Base-by-base conservation (phyloP, 208 protist species). In the Blastocrithidia nonstop region DNA sequence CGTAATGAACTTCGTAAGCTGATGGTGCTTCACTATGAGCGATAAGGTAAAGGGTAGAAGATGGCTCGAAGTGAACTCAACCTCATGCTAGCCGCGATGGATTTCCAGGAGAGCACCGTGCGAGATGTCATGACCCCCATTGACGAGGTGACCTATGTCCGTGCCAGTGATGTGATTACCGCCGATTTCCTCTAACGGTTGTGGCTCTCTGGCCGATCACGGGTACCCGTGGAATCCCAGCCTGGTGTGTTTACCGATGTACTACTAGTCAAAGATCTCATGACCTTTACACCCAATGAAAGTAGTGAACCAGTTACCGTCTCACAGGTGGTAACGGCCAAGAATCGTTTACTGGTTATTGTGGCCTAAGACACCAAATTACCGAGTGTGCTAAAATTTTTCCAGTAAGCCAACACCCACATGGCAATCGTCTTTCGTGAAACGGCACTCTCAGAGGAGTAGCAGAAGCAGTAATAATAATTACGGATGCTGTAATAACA, bases 71-170 rank as follows among this genome's bases (percentile, higher is more conserved):
- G 79, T 9, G 83, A 93, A 58, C 45, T 93, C 53, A 65, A 79
- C 9, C 68, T 93, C 19, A 61, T 93, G 38, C 67, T 93, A 9
- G 71, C 76, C 9, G 78, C 83, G 1, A 81, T 93, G 71, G 83
- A 93, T 44, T 93, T 93, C 42, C 83, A 93, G 16, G 83, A 93
- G 58, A 61, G 61, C 26, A 68, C 53, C 6, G 78, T 87, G 11
- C 28, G 51, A 24, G 78, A 93, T 39, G 82, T 93, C 37, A 93
- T 93, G 79, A 82, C 61, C 4, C 83, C 83, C 7, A 77, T 88
- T 28, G 65, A 63, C 9, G 37, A 68, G 9, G 53, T 67, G 4
- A 72, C 62, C 17, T 69, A 58, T 22, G 71, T 87, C 28, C 35
- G 46, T 32, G 71, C 63, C 23, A 62, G 69, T 15, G 78, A 88